A percentile compares a stretch with the other conserved stretches of the same genome.
These are phyloP conservation scores for Phytophthora ohioensis DNA, from an alignment of 352 stramenopile genomes.

Conservation along the genomic window DNA sequence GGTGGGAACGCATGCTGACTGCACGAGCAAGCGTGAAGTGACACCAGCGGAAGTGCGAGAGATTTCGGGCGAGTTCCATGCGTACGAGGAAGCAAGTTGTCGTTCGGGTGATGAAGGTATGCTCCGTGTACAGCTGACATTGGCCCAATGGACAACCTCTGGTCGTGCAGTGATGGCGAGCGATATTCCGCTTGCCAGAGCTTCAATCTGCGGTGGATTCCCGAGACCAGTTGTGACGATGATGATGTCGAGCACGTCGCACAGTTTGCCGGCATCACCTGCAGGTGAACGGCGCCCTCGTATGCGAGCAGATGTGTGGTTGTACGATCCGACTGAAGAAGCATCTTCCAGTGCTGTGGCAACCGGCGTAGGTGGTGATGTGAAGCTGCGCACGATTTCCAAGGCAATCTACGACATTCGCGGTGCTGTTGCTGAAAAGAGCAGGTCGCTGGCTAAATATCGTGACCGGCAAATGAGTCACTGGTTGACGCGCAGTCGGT, in stretches of 20 bases:
- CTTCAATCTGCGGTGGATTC: slow-evolving; percentile 43
- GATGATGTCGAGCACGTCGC: slow-evolving; percentile 33
- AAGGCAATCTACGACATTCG: slow-evolving; percentile 82
- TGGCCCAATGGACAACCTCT: slow-evolving; percentile 34
- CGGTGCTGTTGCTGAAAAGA: slow-evolving; percentile 64
- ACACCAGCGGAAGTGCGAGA: slow-evolving; percentile 46
- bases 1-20: slow-evolving; percentile 66
- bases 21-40: slow-evolving; percentile 48
- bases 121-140: slow-evolving; percentile 28
- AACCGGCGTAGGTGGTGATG: slow-evolving; percentile 40
- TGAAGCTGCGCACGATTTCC: slow-evolving; percentile 80
- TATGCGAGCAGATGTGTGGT: slow-evolving; percentile 60
- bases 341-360: slow-evolving; percentile 22
- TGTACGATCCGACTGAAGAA: slow-evolving; percentile 74
- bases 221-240: slow-evolving; percentile 37
- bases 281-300: slow-evolving; percentile 32
- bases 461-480: slow-evolving; percentile 63
- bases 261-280: slow-evolving; percentile 36
- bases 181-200: slow-evolving; percentile 28
- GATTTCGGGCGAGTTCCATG: slow-evolving; percentile 61
- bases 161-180: slow-evolving; percentile 8
- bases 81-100: slow-evolving; percentile 66
- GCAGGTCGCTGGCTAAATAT: slow-evolving; percentile 60
- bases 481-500: slow-evolving; percentile 72
- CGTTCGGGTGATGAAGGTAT: slow-evolving; percentile 32